These are phyloP conservation scores for Serendipita sp. DNA, from an alignment of 768 basidiomycete species.

Conservation along the genomic window DNA sequence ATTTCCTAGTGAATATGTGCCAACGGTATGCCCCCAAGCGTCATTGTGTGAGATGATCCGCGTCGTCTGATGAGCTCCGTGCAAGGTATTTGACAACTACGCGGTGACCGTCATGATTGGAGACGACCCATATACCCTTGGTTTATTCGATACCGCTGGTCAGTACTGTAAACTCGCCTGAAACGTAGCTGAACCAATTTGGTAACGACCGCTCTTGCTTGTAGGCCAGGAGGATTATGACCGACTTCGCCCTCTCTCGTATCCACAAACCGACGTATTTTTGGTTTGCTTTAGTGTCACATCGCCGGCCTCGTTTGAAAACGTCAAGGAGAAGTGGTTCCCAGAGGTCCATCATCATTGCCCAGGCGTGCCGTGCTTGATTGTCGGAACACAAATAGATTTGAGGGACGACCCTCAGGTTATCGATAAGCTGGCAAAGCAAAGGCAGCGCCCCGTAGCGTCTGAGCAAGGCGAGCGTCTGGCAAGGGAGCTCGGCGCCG, in stretches of 20 bases:
- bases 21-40: constrained; percentile 48
- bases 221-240: constrained; percentile 99
- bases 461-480: constrained; percentile 83
- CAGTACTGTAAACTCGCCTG: constrained; percentile 19
- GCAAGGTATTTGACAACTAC: constrained; percentile 86
- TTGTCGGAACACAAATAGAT: constrained; percentile 97
- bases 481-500: constrained; percentile 92
- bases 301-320: constrained; percentile 95
- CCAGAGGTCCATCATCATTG: constrained; percentile 99
- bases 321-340: constrained; percentile 99
- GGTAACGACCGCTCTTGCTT: constrained; percentile 7
- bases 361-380: constrained; percentile 96
- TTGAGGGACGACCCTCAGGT: constrained; percentile 85
- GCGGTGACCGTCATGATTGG: constrained; percentile 99
- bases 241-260: constrained; percentile 93
- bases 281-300: constrained; percentile 99
- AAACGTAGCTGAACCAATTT: constrained; percentile 1
- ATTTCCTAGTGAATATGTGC: constrained; percentile 97
- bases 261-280: constrained; percentile 99
- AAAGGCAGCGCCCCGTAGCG: constrained; percentile 89
- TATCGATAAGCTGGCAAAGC: constrained; percentile 84
- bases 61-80: constrained; percentile 14
- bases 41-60: neutral
- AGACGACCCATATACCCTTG: constrained; percentile 96
- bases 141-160: constrained; percentile 98